These are phyloP conservation scores for Curvularia hawaiiensis DNA, from an alignment of 2,329 filamentous ascomycete genomes.

Conservation along the genomic window DNA sequence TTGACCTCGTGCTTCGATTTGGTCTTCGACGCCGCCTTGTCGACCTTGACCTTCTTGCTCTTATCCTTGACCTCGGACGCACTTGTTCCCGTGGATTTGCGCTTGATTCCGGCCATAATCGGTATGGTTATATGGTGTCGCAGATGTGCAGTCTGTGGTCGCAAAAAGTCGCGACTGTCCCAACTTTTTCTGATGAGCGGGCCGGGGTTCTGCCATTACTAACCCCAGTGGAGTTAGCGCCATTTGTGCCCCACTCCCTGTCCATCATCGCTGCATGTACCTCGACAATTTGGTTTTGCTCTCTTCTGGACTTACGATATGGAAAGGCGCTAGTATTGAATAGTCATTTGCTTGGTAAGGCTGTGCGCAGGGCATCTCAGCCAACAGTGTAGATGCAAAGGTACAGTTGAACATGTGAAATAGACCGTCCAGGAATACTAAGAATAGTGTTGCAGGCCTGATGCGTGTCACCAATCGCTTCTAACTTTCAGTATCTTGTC, in stretches of 20 bases:
- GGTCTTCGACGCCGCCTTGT: constrained; percentile 39
- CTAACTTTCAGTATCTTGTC: neutral
- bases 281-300: neutral
- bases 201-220: constrained; percentile 17
- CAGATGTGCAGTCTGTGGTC: constrained; percentile 10
- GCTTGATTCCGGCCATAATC: constrained; percentile 46
- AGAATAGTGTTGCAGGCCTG: neutral
- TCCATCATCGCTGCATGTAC: neutral
- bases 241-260: neutral
- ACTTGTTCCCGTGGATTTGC: constrained; percentile 31
- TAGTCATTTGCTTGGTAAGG: neutral
- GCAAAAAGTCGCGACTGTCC: constrained; percentile 25
- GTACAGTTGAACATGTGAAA: neutral
- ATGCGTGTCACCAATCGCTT: neutral
- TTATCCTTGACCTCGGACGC: constrained; percentile 29
- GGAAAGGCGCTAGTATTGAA: neutral
- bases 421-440: neutral
- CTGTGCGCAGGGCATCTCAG: neutral
- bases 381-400: neutral
- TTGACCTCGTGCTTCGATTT: constrained; percentile 34
- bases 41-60: constrained; percentile 48
- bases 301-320: neutral
- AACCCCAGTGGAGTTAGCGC: constrained; percentile 7
- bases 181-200: constrained; percentile 35
- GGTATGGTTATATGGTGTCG: constrained; percentile 11